These are phyloP conservation scores for Fistulinella prunicolor DNA, from an alignment of 768 basidiomycete genomes.

Conservation along the genomic window DNA sequence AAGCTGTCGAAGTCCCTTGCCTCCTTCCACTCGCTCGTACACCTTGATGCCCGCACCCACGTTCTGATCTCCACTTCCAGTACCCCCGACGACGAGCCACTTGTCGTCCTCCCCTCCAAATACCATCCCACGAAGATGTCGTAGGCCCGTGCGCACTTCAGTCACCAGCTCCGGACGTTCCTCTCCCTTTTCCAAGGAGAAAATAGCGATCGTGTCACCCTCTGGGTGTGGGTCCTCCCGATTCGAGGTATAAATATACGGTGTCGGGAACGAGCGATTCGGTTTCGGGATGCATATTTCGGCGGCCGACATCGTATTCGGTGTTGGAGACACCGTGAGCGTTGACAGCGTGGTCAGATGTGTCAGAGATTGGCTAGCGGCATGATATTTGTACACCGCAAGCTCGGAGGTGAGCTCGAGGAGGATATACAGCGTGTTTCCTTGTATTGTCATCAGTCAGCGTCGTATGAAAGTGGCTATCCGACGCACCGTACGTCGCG, in stretches of 20 bases:
- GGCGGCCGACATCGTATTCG: constrained; percentile 57
- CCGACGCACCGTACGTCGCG: constrained; percentile 52
- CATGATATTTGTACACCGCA: constrained; percentile 51
- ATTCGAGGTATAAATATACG: constrained; percentile 73
- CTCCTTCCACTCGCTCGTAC: constrained; percentile 63
- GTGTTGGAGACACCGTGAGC: constrained; percentile 44
- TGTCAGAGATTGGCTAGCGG: constrained; percentile 39
- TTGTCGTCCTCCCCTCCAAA: constrained; percentile 61
- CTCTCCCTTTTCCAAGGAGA: constrained; percentile 46
- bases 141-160: constrained; percentile 67
- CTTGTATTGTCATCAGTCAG: constrained; percentile 42
- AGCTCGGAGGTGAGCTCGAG: constrained; percentile 64
- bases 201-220: constrained; percentile 74
- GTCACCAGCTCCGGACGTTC: constrained; percentile 48
- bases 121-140: constrained; percentile 65
- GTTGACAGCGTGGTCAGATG: constrained; percentile 43
- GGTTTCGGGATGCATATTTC: constrained; percentile 63
- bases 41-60: constrained; percentile 66
- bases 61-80: constrained; percentile 43
- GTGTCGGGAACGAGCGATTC: constrained; percentile 47
- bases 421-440: constrained; percentile 60
- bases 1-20: constrained; percentile 52
- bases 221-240: constrained; percentile 66
- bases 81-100: constrained; percentile 67
- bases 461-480: not conserved